phyloP scores from a whole-genome alignment of 2,329 filamentous ascomycete genomes.

The Pseudogymnoascus sp. region DNA sequence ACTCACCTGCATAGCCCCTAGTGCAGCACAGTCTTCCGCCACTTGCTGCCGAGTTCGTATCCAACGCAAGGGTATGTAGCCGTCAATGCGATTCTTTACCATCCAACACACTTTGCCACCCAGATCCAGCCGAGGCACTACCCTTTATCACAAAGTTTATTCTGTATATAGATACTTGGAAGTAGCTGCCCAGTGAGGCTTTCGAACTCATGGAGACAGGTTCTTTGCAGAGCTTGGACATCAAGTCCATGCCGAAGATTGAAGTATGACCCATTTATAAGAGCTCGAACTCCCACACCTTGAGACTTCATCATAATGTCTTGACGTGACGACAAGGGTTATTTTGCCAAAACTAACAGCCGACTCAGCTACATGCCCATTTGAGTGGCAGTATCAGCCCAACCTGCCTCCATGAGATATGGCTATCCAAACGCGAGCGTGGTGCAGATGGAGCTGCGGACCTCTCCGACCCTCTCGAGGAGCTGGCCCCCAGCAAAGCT shows the following conservation, averaged over 20 bases:
- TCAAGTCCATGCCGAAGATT: conserved; percentile 46
- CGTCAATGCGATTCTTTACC: background rate
- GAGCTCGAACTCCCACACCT: background rate
- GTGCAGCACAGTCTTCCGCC: background rate
- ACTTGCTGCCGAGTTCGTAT: background rate
- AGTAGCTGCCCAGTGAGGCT: background rate
- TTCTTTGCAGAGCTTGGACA: conserved; percentile 25
- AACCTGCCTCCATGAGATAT: conserved; percentile 66
- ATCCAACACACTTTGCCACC: background rate
- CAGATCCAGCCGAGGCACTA: background rate
- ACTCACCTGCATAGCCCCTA: background rate
- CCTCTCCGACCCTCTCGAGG: conserved; percentile 60
- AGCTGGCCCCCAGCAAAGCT: conserved; percentile 65
- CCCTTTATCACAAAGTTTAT: background rate
- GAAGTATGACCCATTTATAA: conserved; percentile 36
- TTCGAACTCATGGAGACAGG: background rate
- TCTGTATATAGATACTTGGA: conserved; percentile 4
- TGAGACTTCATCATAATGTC: background rate
- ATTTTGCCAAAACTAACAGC: conserved; percentile 17
- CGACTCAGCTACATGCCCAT: conserved; percentile 65
- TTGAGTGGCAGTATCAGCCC: conserved; percentile 72
- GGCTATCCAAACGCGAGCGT: conserved; percentile 50
- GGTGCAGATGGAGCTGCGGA: conserved; percentile 38
- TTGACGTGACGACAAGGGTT: background rate
- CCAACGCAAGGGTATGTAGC: conserved; percentile 1